Base-by-base conservation (phyloP, 805 yeast genomes). In the Candida alai region DNA sequence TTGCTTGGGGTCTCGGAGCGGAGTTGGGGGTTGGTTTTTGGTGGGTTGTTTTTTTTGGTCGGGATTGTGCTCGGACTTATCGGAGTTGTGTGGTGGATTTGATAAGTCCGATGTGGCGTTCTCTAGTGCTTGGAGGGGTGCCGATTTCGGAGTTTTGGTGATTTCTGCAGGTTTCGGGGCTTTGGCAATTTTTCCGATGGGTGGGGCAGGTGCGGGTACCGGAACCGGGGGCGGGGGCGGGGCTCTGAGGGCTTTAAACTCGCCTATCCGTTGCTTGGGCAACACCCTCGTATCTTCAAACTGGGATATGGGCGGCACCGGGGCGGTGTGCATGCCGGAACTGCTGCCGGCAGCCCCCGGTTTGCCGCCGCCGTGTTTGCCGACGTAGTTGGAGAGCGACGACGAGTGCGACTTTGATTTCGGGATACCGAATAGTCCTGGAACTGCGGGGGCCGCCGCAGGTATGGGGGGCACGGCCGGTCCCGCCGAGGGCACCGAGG, bases 1-100 rank as follows among this genome's bases (percentile, higher is more conserved):
- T 52, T 64, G 76, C 36, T 65, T 66, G 10, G 73, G 67, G 42
- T 66, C 76, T 24, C 76, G 59, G 2, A 65, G 74, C 1, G 76
- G 75, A 28, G 56, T 34, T 39, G 17, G 17, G 28, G 14, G 40
- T 18, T 15, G 20, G 24, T 24, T 36, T 32, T 10, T 7, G 28
- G 8, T 6, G 7, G n/a, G 18, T n/a, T 29, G 5, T 11, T 11
- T 22, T 23, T 23, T 11, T n/a, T 27, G 55, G 65, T 37, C 62
- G 24, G 11, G 22, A 30, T 18, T 24, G 52, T 12, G 55, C 52
- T 19, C 55, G 27, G 12, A 11, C 13, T 29, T 17, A 45, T 54
- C 12, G 23, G 20, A 11, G 21, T 20, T 28, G 37, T 29, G 28
- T 35, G 17, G 28, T 23, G n/a, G n/a, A n/a, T n/a, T n/a, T n/a